Evolutionary conservation across 176 grass and related monocot species (phyloP).

Genomic region (Metroxylon sagu): DNA sequence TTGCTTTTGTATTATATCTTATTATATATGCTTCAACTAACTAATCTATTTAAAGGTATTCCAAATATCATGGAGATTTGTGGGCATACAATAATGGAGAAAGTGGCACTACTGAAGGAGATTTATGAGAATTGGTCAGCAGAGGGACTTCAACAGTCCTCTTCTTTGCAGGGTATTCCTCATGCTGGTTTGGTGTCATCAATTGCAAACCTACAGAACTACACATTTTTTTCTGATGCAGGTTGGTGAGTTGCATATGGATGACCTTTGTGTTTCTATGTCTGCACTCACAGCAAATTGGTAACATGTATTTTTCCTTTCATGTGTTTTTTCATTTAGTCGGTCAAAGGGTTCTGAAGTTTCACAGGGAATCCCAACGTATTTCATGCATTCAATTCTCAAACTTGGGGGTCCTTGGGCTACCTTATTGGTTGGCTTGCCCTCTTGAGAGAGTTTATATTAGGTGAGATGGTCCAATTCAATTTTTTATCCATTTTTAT

Average conservation of each 20-base stretch:
- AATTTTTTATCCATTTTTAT: constrained; percentile 8
- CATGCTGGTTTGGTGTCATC: constrained; percentile 50
- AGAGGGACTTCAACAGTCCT: constrained; percentile 13
- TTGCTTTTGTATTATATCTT: constrained; percentile 15
- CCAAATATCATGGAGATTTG: constrained; percentile 45
- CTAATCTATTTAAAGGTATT: constrained; percentile 33
- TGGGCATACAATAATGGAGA: constrained; percentile 44
- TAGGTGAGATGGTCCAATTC: constrained; percentile 39
- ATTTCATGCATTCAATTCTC: constrained; percentile 54
- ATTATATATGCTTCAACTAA: not conserved
- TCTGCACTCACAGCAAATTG: constrained; percentile 5
- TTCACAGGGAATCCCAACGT: constrained; percentile 36
- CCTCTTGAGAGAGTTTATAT: constrained; percentile 61
- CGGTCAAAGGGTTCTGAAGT: constrained; percentile 61
- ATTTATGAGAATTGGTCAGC: constrained; percentile 29
- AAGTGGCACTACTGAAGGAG: constrained; percentile 46
- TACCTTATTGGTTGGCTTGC: constrained; percentile 70
- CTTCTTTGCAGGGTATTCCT: constrained; percentile 29
- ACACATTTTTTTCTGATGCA: constrained; percentile 55
- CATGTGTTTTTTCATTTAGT: constrained; percentile 36
- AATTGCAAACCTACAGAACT: constrained; percentile 55
- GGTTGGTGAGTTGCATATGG: constrained; percentile 45
- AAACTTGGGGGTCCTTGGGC: constrained; percentile 59
- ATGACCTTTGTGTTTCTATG: constrained; percentile 4
- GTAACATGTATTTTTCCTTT: constrained; percentile 2